Evolutionary conservation across 345 rosid species (phyloP).

Genomic region (Lagerstroemia speciosa): DNA sequence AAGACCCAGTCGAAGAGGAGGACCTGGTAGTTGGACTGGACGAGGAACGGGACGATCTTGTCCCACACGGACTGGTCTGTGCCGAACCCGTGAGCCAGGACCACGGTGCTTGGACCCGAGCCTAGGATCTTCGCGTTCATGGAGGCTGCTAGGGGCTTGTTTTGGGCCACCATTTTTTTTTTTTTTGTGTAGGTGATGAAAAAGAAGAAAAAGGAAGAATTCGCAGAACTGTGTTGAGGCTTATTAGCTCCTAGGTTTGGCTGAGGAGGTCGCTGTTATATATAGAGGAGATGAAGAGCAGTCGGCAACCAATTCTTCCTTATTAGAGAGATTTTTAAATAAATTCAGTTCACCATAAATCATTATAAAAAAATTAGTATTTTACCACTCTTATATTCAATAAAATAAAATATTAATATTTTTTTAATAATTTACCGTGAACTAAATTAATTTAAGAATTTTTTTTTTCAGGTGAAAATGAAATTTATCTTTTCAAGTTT

Average conservation of each 20-base stretch:
- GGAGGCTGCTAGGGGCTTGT: conserved; percentile 11
- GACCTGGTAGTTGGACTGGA: conserved; percentile 9
- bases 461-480: background rate
- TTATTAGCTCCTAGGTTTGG: background rate
- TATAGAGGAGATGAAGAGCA: background rate
- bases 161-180: conserved; percentile 4
- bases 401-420: no score
- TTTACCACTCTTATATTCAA: no score
- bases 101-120: conserved; percentile 12
- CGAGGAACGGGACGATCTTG: conserved; percentile 13
- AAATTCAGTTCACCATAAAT: no score
- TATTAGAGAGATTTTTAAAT: no score
- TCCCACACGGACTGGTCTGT: conserved; percentile 18
- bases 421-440: no score
- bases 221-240: background rate
- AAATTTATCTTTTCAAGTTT: background rate
- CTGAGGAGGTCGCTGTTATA: background rate
- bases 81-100: conserved; percentile 21
- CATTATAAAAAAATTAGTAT: no score
- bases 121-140: conserved; percentile 18
- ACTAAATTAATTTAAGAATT: no score
- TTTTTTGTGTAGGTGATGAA: background rate
- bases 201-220: background rate
- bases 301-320: no score
- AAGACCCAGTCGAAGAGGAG: conserved; percentile 22